Base-by-base conservation (phyloP, 2,329 filamentous ascomycete species). In the Monosporascus sp. region DNA sequence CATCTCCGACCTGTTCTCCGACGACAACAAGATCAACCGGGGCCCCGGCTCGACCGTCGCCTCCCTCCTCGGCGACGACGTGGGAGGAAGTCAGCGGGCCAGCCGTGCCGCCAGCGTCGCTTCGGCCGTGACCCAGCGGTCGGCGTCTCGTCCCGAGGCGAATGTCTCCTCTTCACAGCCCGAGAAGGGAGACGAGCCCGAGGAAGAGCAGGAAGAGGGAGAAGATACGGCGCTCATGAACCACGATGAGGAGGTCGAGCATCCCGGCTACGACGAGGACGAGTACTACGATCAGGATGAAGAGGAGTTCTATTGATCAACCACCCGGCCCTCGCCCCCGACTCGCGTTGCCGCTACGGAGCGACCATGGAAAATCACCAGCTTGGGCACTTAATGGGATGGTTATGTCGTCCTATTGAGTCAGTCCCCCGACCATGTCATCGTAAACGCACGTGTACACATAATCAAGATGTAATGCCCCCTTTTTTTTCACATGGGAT, bases 1-100 rank as follows among this genome's bases (percentile, higher is more conserved):
- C 38, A 80, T 87, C 57, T 73, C 77, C 45, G 78, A 74, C 54
- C 75, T 86, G 24, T 85, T 86, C 56, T 52, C 53, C 1, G 76
- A 79, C 60, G 68, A 72, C 60, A 68, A 70, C 22, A 72, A 74
- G 57, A 38, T 50, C 19, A 66, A 67, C 37, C 69, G 65, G 2
- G 77, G 75, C 0, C 74, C 78, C 0, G 79, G 79, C 0, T 81
- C 78, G 7, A 46, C 43, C 24, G 75, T 74, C 14, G 74, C 75
- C 0, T 72, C 70, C 8, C 69, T 65, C 37, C 59, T 66, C 52
- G 79, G 78, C 53, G 72, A 73, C 49, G 66, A 63, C 16, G 63
- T 67, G 5, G 31, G 31, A 35, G 31, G 31, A 35, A 73, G 70
- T 50, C 63, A 60, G n/a, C 61, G 61, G 46, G 64, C 65, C 44